Evolutionary conservation across 177 flowering plant genomes (phyloP).

Genomic region (Vitis hybrid): DNA sequence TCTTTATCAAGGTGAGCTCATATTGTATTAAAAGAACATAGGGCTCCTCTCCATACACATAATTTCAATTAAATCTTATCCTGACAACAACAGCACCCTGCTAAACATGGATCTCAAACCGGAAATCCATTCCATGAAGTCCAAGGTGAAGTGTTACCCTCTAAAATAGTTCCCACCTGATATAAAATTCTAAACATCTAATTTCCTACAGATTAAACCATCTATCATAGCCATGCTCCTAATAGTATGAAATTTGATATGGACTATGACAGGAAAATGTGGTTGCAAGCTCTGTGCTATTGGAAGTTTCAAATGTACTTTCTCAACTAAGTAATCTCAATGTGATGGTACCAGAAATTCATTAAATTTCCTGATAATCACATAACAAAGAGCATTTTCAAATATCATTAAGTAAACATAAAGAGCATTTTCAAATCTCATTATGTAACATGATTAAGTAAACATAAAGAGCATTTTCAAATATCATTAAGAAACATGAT

Average conservation of each 20-base stretch:
- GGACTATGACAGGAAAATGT: background rate
- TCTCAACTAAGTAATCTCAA: background rate
- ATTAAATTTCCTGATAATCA: background rate
- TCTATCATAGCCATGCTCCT: background rate
- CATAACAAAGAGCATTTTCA: background rate
- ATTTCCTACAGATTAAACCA: background rate
- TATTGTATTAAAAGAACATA: no score
- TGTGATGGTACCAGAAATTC: background rate
- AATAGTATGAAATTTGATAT: background rate
- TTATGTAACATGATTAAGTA: no score
- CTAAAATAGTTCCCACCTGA: background rate
- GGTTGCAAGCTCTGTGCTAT: background rate
- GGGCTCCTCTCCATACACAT: no score
- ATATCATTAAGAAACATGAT: conserved; percentile 1
- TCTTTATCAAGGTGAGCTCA: background rate
- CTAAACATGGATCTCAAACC: background rate
- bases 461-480: background rate
- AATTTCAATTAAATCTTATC: no score
- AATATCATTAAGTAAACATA: background rate
- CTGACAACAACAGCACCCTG: background rate
- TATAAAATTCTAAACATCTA: background rate
- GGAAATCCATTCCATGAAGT: background rate
- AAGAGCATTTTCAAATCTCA: no score
- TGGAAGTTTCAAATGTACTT: background rate
- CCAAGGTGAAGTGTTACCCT: background rate